Base-by-base conservation (phyloP, 305 asterid genomes). In the Rubia occidens region DNA sequence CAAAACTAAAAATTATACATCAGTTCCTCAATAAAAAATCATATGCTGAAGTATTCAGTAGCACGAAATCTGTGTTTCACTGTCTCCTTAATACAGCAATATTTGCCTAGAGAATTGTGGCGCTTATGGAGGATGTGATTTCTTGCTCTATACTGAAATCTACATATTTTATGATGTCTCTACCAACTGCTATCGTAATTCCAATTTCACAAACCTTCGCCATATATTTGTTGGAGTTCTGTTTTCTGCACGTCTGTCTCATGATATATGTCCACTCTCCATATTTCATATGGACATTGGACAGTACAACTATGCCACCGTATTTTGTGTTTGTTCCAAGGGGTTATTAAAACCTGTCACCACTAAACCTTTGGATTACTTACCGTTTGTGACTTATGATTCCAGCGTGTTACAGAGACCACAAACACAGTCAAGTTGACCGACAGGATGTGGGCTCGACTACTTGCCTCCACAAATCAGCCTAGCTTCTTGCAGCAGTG, bases 391-490 rank as follows among this genome's bases (percentile, higher is more conserved):
- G 58, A 40, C 24, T 43, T 69, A 73, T 24, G 18, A 39, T 78
- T 78, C 67, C 94, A 93, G 98, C 85, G 90, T 72, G 95, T 90
- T 42, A 93, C 95, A 11, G 96, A 93, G 79, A 66, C 79, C 26
- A 84, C 75, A 68, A 93, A 87, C 76, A 79, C 74, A 2, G 96
- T 93, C 81, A 82, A 78, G 74, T 54, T 90, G 81, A 90, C 96
- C 0, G 95, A 89, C 80, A 77, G 98, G 79, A 88, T 84, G 94
- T 90, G 98, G 98, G 96, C 96, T 65, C 92, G 98, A 66, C 92
- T 93, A 74, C 95, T 93, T 43, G 89, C 93, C 18, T 93, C 97
- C 32, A 93, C 98, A 11, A 87, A 86, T 81, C 98, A 93, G 78
- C 98, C 98, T 51, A 85, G 91, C 74, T 90, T 93, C 71, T 47